Evolutionary conservation across 441 rosid species (phyloP).

Genomic region (Adansonia madagascariensis): DNA sequence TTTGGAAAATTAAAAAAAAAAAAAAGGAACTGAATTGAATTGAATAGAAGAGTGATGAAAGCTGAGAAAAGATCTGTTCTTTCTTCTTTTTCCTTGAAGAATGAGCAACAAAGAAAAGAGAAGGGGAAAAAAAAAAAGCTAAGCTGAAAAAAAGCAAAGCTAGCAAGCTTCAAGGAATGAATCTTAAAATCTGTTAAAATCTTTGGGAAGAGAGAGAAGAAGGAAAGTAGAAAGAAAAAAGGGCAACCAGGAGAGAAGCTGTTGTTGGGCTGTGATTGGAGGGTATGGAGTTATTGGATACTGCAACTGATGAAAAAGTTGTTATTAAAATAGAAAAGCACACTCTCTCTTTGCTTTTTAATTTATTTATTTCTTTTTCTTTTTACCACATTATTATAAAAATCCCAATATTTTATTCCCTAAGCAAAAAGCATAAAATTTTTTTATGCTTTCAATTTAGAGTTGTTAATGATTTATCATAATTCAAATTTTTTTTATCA

Average conservation of each 20-base stretch:
- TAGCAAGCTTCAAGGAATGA: constrained; percentile 39
- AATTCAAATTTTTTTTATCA: too few species aligned
- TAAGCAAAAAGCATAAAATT: too few species aligned
- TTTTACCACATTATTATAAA: too few species aligned
- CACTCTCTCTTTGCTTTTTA: too few species aligned
- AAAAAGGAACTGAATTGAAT: constrained; percentile 27
- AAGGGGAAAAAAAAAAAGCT: background rate
- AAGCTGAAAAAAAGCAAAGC: constrained; percentile 31
- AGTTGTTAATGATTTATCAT: too few species aligned
- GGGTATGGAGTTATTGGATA: constrained; percentile 45
- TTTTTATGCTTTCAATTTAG: too few species aligned
- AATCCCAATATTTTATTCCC: too few species aligned
- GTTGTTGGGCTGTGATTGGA: constrained; percentile 60
- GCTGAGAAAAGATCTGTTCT: constrained; percentile 40
- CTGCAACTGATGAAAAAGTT: constrained; percentile 46
- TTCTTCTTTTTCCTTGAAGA: constrained; percentile 35
- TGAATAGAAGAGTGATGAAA: constrained; percentile 25
- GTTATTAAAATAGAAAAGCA: constrained; percentile 36
- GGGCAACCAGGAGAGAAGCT: constrained; percentile 13
- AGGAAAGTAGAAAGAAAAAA: background rate
- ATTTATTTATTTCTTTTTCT: background rate
- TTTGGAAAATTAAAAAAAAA: constrained; percentile 5
- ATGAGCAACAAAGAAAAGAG: constrained; percentile 36
- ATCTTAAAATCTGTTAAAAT: constrained; percentile 36
- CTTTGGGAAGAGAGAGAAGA: constrained; percentile 21